Base-by-base conservation (phyloP, 2,329 filamentous ascomycete genomes). In the Pseudocercospora cruenta region DNA sequence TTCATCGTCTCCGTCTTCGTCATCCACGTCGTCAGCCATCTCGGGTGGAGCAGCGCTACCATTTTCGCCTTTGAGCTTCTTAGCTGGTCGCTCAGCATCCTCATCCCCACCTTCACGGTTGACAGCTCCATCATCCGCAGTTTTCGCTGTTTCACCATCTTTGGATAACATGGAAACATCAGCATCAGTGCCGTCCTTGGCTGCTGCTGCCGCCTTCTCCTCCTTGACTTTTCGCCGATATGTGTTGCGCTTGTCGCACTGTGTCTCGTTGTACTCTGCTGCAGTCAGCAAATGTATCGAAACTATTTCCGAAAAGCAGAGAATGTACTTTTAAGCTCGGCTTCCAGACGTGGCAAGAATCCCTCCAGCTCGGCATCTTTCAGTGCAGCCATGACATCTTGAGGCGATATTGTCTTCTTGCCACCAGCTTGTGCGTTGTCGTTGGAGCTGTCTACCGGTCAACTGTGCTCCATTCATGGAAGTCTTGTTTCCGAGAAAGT, bases 401-500 rank as follows among this genome's bases (percentile, higher is more conserved):
- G 84, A 0, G 91, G 90, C 73, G 87, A 85, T 72, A 95, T 90
- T 0, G 91, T 94, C 81, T 94, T 94, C 77, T 93, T 91, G 76
- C 86, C 86, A n/a, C 85, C 84, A 58, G 80, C 80, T 60, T 84
- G 78, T 6, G 91, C 91, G 73, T 88, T 84, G 72, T 92, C 90
- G 72, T 92, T 93, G 53, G 92, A 90, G 68, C 91, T 94, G 55
- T 22, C 28, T 22, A 28, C 24, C 28, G 6, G 64, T 71, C 43
- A 71, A 64, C 43, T 63, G 22, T 9, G 12, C 51, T 19, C 9
- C 14, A 19, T 49, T 5, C 10, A 7, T n/a, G 28, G 33, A 26
- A 33, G 33, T 36, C 19, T 60, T 21, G 19, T n/a, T 31, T 14
- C 31, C 12, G 1, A 33, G 22, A 84, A 55, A 26, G 26, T 28